Evolutionary conservation across 345 rosid genomes (phyloP), one percentile per base, ranked within the genome.

Genomic region (Sisymbrium altissimum): DNA sequence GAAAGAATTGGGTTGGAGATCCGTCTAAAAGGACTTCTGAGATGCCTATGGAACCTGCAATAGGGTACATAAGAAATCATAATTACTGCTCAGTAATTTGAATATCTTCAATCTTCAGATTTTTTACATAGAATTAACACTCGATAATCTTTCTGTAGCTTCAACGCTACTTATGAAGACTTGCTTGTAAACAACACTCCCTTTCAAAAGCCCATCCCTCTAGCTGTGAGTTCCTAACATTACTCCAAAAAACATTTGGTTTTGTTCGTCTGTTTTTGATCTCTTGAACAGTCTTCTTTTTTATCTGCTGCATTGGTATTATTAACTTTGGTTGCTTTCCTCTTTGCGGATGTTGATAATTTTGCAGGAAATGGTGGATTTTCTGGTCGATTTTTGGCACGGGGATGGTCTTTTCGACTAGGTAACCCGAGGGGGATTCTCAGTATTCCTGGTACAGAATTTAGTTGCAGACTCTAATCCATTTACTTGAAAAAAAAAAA

Each of bases 1-100:
- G 80, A 15, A 77, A 57, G 72, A 71, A 64, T 9, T 77, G 80
- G 80, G 63, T 77, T 71, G 80, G 80, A n/a, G 80, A 77, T 39
- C 72, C 62, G 12, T 70, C 80, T 57, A 56, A 64, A 7, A 56
- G 72, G 46, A 71, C 72, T 48, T 48, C 76, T n/a, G 62, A 48
- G 29, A n/a, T 77, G 63, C 72, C 72, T 21, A n/a, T 30, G 44
- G 80, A 77, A 65, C 80, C 76, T 77, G 80, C 33, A 0, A 77
- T 77, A 32, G 9, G 80, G 76, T 77, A 7, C 40, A 15, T 17
- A 27, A 40, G 1, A 30, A 40, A 18, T n/a, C 13, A 33, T 66
- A 25, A 6, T n/a, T 17, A 60, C 9, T n/a, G n/a, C n/a, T n/a
- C n/a, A n/a, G n/a, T n/a, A n/a, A n/a, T n/a, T n/a, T n/a, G n/a